Evolutionary conservation across 169 alveolate species (phyloP).

Genomic region (Eimeria necatrix): DNA sequence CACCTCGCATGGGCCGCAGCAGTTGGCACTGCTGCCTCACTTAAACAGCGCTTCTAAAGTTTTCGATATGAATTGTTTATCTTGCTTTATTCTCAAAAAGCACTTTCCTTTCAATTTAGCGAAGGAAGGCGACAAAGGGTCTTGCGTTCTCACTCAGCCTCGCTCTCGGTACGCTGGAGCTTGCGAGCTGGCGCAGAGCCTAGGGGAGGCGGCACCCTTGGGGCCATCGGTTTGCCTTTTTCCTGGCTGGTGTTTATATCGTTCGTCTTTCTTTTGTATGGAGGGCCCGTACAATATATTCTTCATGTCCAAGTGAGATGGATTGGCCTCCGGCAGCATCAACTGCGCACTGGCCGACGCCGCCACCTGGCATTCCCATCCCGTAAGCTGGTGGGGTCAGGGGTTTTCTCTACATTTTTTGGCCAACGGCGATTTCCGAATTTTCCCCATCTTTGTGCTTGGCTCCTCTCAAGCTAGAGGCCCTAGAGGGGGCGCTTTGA

Average conservation of each 20-base stretch:
- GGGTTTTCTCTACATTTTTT: neutral
- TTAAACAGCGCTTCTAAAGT: no score
- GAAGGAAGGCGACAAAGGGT: neutral
- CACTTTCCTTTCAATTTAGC: neutral
- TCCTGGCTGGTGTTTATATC: neutral
- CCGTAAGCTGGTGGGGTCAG: conserved; percentile 37
- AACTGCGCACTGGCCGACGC: conserved; percentile 30
- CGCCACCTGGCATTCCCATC: conserved; percentile 35
- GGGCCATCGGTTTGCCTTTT: neutral
- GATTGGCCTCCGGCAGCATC: conserved; percentile 33
- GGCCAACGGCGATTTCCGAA: conserved; percentile 13
- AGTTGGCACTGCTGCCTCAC: no score
- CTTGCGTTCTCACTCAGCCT: no score
- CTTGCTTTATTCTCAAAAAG: neutral
- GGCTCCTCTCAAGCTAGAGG: neutral
- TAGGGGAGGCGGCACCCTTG: no score
- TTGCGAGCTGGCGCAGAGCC: no score
- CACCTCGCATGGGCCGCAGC: no score
- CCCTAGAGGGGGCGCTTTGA: conserved; percentile 8
- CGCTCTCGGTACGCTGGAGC: no score
- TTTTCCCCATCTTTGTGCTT: neutral
- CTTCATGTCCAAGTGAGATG: neutral
- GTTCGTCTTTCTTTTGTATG: neutral
- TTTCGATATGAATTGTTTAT: no score
- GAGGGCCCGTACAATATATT: neutral